Evolutionary conservation across 2,329 filamentous ascomycete genomes (phyloP), one percentile per base, ranked within the genome.

Genomic region (Beauveria brongniartii): DNA sequence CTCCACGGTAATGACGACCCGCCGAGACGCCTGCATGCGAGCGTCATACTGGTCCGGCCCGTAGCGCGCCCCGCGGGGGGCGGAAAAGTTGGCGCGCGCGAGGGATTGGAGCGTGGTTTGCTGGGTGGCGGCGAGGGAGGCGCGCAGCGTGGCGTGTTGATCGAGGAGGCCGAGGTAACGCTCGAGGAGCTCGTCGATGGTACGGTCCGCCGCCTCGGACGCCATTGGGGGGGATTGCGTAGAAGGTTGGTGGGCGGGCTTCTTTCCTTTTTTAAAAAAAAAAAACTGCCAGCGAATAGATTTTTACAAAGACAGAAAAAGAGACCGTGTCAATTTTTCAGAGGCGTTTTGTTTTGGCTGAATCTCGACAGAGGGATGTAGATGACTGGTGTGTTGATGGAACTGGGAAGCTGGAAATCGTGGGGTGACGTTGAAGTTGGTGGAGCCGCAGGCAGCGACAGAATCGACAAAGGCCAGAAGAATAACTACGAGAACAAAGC

Each of bases 31-130:
- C 69, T 85, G 84, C 85, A 91, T 90, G 52, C 89, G 81, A 65
- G 85, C 82, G 71, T 92, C 88, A 69, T 90, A 93, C 68, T 83
- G 82, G 67, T 90, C 86, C 64, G 78, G 80, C 3, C 88, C 89
- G 69, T 88, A 92, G 47, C 84, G 78, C 63, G 84, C 71, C 37
- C 86, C 82, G 14, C 82, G 77, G 69, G 84, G 79, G n/a, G 83
- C 84, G 30, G 82, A 77, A 73, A 90, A 92, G 74, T 92, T 91
- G 63, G 90, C 89, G 61, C 89, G 82, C n/a, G 89, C 87, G 46
- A 92, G 78, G 65, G 77, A 74, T 61, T 82, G 80, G 68, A 79
- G 83, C 64, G 89, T 79, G 56, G 75, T 74, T 22, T 80, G 75
- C 64, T 90, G 81, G 22, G 82, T 73, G 14, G 71, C 69, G 48